Evolutionary conservation across 192 early-diverging fungal genomes (phyloP), one percentile per base, ranked within the genome.

Genomic region (Entomortierella lignicola): DNA sequence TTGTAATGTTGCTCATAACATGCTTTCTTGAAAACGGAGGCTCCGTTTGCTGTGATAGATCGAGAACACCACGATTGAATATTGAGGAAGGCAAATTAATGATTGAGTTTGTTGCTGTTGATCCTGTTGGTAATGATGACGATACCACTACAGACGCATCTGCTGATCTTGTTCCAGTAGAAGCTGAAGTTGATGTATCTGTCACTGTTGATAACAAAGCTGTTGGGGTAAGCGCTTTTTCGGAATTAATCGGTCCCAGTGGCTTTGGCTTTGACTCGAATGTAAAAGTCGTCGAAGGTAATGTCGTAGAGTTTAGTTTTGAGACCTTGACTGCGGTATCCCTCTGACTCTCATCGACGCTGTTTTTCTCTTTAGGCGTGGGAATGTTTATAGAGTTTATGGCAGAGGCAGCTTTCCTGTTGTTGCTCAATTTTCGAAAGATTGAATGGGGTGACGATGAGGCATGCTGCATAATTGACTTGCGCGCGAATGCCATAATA

Each of bases 401-500:
- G 18, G 31, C 32, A n/a, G 55, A 13, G 23, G 43, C 29, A 8
- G 53, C 54, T 47, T 47, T 47, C 20, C 29, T 56, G 21, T 62
- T 54, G 2, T 31, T 54, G 44, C 39, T 56, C 32, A 75, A 27
- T 20, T 55, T 66, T 6, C 60, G 58, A 48, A 75, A 75, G 7
- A 68, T 68, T 12, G 72, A 68, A 0, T 34, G 17, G 5, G 65
- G 72, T 11, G 50, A 52, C 15, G 60, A 47, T 4, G 65, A 26
- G 4, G 72, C 58, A 13, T 67, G 50, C 32, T 68, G 61, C 72
- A 75, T 75, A 25, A 68, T 66, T 15, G 72, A 74, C 20, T 74
- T 74, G 21, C 72, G 31, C 17, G 72, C 72, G 47, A 74, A 66
- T 26, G 63, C 72, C 72, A 74, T 66, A 32, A 66, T 66, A 26